A percentile compares a stretch with the other conserved stretches of the same genome.
These are phyloP conservation scores for Herpotrichia juniperi DNA, from an alignment of 2,329 filamentous ascomycete genomes.

Conservation along the genomic window DNA sequence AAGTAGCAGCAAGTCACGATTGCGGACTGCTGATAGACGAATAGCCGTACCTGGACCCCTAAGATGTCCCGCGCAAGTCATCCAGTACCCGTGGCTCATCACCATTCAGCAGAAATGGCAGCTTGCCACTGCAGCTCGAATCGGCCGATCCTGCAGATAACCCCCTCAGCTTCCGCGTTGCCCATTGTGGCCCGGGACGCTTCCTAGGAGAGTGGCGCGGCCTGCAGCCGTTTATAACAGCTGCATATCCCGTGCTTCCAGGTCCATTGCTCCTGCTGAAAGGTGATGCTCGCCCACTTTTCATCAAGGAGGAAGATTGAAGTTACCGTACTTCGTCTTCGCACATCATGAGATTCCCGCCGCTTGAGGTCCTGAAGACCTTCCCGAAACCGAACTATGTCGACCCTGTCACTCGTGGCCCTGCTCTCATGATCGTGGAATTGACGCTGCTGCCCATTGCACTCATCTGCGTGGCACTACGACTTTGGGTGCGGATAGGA, in stretches of 20 bases:
- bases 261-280: slow-evolving; percentile 13
- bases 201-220: slow-evolving; percentile 26
- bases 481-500: slow-evolving; percentile 42
- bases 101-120: slow-evolving; percentile 25
- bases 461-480: slow-evolving; percentile 40
- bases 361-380: slow-evolving; percentile 39
- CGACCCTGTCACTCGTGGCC: slow-evolving; percentile 49
- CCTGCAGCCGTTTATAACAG: slow-evolving; percentile 27
- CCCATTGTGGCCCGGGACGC: slow-evolving; percentile 27
- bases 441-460: slow-evolving; percentile 44
- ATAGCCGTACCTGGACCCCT: slow-evolving; percentile 29
- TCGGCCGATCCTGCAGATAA: slow-evolving; percentile 20
- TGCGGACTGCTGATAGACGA: slow-evolving; percentile 23
- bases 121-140: slow-evolving; percentile 32
- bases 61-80: slow-evolving; percentile 28
- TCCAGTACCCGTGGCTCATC: slow-evolving; percentile 34
- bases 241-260: slow-evolving; percentile 31
- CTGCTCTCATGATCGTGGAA: slow-evolving; percentile 49
- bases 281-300: slow-evolving; percentile 33
- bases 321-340: slow-evolving; percentile 23
- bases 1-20: slow-evolving; percentile 33
- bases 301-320: slow-evolving; percentile 20
- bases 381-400: slow-evolving; percentile 54
- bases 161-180: slow-evolving; percentile 21
- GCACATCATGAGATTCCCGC: slow-evolving; percentile 38